Conservation (phyloP, 345 rosid genomes). For the Ricinus communis region DNA sequence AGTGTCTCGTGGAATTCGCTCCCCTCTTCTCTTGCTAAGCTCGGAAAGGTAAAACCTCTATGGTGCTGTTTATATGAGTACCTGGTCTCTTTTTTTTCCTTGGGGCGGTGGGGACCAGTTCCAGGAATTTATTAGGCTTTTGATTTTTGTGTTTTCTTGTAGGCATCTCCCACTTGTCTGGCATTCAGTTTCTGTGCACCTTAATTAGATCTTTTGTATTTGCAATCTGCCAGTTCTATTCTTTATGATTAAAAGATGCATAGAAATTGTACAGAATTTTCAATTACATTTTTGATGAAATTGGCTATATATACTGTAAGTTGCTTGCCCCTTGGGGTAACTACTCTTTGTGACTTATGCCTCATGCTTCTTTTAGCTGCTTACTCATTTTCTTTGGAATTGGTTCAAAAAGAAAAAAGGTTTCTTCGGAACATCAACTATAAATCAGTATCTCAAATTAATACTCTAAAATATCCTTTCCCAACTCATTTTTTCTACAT, state of each 20-base stretch:
- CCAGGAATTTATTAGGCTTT: background rate
- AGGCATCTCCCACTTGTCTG: background rate
- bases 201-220: background rate
- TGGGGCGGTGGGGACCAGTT: background rate
- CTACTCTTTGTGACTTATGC: background rate
- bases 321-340: too few relatives aligned
- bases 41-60: conserved; percentile 70
- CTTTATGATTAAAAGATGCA: background rate
- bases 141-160: conserved; percentile 13
- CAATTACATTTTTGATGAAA: background rate
- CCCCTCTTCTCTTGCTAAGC: conserved; percentile 77
- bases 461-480: background rate
- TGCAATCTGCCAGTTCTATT: conserved; percentile 7
- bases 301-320: too few relatives aligned
- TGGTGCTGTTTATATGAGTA: conserved; percentile 19
- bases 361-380: background rate
- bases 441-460: background rate
- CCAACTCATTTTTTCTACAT: too few relatives aligned
- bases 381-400: conserved; percentile 6
- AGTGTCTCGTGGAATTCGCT: conserved; percentile 73
- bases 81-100: background rate
- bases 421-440: background rate
- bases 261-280: background rate
- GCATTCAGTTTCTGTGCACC: background rate
- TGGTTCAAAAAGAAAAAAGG: too few relatives aligned